A percentile compares a stretch with the other conserved stretches of the same genome.
Conservation (phyloP, 768 basidiomycete genomes). For the Kwoniella dendrophila region DNA sequence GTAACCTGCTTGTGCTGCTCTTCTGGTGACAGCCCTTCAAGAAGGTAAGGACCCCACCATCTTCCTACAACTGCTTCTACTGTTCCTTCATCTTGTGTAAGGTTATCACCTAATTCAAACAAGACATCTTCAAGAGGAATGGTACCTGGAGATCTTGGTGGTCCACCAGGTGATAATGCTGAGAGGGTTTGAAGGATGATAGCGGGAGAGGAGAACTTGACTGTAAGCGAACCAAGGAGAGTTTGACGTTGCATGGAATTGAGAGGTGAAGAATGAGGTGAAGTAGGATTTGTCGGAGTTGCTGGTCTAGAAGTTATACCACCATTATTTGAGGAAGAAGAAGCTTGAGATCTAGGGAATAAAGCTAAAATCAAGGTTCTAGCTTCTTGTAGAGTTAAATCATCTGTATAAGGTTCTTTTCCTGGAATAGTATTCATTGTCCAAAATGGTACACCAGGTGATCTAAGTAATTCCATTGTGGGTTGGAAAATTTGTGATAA, state of each 20-base stretch:
- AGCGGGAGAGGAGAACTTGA: slow-evolving; percentile 53
- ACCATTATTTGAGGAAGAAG: slow-evolving; percentile 33
- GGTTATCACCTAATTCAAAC: slow-evolving; percentile 54
- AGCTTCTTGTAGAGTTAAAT: slow-evolving; percentile 50
- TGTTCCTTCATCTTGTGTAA: slow-evolving; percentile 53
- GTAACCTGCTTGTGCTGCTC: slow-evolving; percentile 39
- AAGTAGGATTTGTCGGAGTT: slow-evolving; percentile 49
- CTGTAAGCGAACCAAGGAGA: slow-evolving; percentile 40
- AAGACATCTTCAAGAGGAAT: slow-evolving; percentile 53
- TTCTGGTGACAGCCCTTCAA: slow-evolving; percentile 27
- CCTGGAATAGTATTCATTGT: slow-evolving; percentile 32
- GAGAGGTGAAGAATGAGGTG: slow-evolving; percentile 44
- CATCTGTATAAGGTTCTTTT: slow-evolving; percentile 37
- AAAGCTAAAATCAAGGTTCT: slow-evolving; percentile 49
- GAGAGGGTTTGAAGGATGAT: slow-evolving; percentile 53
- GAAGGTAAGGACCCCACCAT: slow-evolving; percentile 52
- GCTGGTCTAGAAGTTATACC: slow-evolving; percentile 31
- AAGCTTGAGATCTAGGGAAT: slow-evolving; percentile 40
- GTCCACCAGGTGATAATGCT: slow-evolving; percentile 50
- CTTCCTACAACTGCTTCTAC: slow-evolving; percentile 50
- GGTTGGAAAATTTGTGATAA: slow-evolving; percentile 42
- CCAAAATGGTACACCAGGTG: slow-evolving; percentile 44
- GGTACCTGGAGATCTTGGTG: slow-evolving; percentile 40
- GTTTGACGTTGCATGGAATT: slow-evolving; percentile 42
- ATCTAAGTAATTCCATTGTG: slow-evolving; percentile 41